Conservation (phyloP, 805 yeast genomes). For the Myxozyma nipponensis region DNA sequence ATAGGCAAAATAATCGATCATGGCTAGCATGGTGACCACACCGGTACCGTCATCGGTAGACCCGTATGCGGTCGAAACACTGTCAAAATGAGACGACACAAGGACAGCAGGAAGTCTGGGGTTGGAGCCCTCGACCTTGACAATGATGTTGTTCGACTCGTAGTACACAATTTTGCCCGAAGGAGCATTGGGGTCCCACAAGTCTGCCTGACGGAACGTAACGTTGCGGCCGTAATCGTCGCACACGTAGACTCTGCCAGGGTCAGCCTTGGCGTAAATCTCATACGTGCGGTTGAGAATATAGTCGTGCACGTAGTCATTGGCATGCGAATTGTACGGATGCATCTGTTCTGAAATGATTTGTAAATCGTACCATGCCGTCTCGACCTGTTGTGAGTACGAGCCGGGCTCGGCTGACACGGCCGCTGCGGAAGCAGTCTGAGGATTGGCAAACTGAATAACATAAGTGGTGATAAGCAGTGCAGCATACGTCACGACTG, state of each 20-base stretch:
- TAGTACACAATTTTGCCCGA: constrained; percentile 59
- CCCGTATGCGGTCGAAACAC: constrained; percentile 83
- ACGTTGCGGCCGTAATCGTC: constrained; percentile 42
- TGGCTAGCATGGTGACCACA: constrained; percentile 71
- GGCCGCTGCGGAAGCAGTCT: constrained; percentile 25
- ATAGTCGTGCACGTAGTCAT: constrained; percentile 72
- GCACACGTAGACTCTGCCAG: constrained; percentile 41
- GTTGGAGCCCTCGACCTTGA: constrained; percentile 63
- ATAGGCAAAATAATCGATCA: constrained; percentile 49
- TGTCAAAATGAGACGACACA: constrained; percentile 71
- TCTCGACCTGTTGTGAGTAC: constrained; percentile 18
- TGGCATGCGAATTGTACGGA: constrained; percentile 73
- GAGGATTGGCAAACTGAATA: constrained; percentile 26
- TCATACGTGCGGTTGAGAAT: constrained; percentile 45
- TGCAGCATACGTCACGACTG: constrained; percentile 24
- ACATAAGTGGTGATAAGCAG: constrained; percentile 27
- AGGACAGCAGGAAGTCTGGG: constrained; percentile 60
- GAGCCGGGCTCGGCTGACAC: constrained; percentile 24
- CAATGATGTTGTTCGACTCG: constrained; percentile 79
- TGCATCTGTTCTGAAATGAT: constrained; percentile 62
- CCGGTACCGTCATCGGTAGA: constrained; percentile 94
- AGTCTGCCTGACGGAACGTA: constrained; percentile 48
- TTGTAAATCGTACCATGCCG: constrained; percentile 71
- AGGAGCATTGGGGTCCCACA: constrained; percentile 38
- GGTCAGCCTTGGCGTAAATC: constrained; percentile 34